Evolutionary conservation across 495 filamentous ascomycete genomes (phyloP).

Genomic region (Neurospora sp.): DNA sequence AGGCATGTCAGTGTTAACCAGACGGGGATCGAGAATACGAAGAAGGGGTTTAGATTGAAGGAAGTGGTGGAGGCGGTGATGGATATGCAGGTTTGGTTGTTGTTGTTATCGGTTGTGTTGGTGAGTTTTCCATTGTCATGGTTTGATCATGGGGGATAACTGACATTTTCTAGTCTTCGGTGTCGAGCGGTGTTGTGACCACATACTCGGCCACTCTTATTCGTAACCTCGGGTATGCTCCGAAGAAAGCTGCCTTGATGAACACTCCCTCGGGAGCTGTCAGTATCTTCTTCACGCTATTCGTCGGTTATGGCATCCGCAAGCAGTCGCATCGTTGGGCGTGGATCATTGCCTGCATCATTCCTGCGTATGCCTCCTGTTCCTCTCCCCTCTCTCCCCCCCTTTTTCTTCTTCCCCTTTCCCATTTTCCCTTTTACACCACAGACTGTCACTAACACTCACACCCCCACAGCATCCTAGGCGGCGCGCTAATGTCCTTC

Average conservation of each 20-base stretch:
- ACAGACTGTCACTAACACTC: not conserved
- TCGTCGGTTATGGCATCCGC: constrained; percentile 37
- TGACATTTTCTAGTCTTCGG: constrained; percentile 23
- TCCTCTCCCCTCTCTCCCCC: not conserved
- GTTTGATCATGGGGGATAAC: no score
- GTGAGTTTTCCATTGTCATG: constrained; percentile 5
- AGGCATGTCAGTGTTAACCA: constrained; percentile 30
- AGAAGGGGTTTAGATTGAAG: constrained; percentile 29
- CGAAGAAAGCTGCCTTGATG: constrained; percentile 44
- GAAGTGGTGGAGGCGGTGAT: constrained; percentile 28
- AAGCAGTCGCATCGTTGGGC: constrained; percentile 25
- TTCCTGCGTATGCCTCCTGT: constrained; percentile 22
- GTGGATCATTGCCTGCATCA: constrained; percentile 23
- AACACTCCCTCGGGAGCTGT: constrained; percentile 51
- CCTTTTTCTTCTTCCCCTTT: no score
- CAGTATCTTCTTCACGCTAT: constrained; percentile 43
- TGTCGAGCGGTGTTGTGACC: constrained; percentile 51
- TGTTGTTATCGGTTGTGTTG: constrained; percentile 21
- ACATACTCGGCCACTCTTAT: constrained; percentile 55
- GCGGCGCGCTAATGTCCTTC: constrained; percentile 52
- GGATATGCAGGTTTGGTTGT: constrained; percentile 27
- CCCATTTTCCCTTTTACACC: no score
- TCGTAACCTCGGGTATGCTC: constrained; percentile 43
- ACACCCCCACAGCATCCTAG: constrained; percentile 31
- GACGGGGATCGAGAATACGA: constrained; percentile 45